Evolutionary conservation across 176 grass and related monocot species (phyloP), one percentile per base, ranked within the genome.

Genomic region (Metroxylon sagu): DNA sequence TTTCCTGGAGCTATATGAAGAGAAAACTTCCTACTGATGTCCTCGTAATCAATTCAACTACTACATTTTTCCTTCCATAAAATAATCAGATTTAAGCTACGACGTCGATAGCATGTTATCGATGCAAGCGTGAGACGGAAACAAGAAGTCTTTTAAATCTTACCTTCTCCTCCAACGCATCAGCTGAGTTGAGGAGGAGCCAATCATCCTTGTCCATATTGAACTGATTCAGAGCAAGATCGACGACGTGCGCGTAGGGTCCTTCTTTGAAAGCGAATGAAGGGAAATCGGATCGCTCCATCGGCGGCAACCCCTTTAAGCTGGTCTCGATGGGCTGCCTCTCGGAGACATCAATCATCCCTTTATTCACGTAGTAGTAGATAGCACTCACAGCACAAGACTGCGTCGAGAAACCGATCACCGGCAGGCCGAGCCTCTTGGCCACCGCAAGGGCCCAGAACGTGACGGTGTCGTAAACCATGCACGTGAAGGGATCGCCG

Each of bases 121-220:
- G 10, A 3, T 21, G 27, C 17, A 12, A 3, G 14, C 25, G 49
- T 30, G 23, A 31, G n/a, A 16, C 29, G 14, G 21, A 19, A 4
- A 29, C 3, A 8, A 16, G 1, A 54, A 23, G 21, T 23, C 21
- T 23, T 23, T 23, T 23, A 23, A 23, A 23, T 1, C 21, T 23
- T 23, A 93, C 83, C 88, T 83, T 54, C 18, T 14, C 25, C 74
- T 93, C 89, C 49, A 93, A 43, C 49, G 80, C 80, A 19, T 87
- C 70, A 14, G 87, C 87, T 16, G 89, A 84, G 68, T 87, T 93
- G 77, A 87, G 50, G 1, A 93, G 73, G 29, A 93, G 67, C 89
- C 73, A 81, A 19, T 75, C 89, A 17, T 55, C 74, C 56, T 59
- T 72, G 16, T 53, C 66, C 62, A 3, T 4, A 21, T 59, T 73